Conservation (phyloP, 169 alveolate genomes). For the Eimeria necatrix region DNA sequence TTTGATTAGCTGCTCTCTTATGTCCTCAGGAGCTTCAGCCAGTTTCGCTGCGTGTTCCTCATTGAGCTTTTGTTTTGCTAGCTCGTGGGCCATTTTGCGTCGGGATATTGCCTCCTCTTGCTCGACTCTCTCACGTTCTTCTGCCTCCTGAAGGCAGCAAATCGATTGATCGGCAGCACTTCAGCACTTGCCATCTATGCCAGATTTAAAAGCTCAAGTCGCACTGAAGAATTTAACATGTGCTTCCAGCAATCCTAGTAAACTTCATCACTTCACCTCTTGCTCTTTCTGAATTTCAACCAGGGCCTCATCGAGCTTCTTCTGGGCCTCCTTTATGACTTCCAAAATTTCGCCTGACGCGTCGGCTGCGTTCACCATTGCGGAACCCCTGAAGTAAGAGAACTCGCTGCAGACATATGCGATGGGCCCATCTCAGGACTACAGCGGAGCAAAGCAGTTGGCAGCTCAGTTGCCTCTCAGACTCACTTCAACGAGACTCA, state of each 20-base stretch:
- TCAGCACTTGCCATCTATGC: no score
- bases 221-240: no score
- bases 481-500: neutral
- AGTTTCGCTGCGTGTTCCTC: slow-evolving; percentile 47
- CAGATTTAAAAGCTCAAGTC: no score
- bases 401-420: neutral
- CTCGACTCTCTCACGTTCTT: slow-evolving; percentile 26
- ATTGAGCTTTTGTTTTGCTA: slow-evolving; percentile 41
- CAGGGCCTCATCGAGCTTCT: slow-evolving; percentile 44
- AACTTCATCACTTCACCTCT: neutral
- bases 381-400: slow-evolving; percentile 42
- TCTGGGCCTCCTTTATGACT: slow-evolving; percentile 33
- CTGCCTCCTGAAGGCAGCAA: slow-evolving; percentile 25
- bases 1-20: slow-evolving; percentile 1
- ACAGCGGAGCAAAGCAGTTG: neutral
- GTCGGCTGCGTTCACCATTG: slow-evolving; percentile 39
- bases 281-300: slow-evolving; percentile 54
- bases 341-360: neutral
- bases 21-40: slow-evolving; percentile 38
- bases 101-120: slow-evolving; percentile 8
- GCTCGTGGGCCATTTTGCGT: slow-evolving; percentile 35
- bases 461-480: neutral
- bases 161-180: neutral
- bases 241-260: neutral
- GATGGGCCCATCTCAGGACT: no score